Conservation (phyloP, 23 red algal species). For the Gracilaria gracilis region DNA sequence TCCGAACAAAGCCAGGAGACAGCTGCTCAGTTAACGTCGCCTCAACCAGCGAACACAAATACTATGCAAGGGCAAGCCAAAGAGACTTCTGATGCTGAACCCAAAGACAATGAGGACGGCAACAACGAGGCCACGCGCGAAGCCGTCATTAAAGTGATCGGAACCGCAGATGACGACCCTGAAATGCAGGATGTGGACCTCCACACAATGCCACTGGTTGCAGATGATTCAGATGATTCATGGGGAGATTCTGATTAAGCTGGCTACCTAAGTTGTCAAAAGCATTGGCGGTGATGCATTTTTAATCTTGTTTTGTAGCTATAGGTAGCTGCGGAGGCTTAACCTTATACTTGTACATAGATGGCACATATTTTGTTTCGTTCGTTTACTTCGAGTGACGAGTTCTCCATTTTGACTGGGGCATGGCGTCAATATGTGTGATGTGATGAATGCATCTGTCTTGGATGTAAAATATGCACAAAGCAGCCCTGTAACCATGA, state of each 20-base stretch:
- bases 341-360: neutral
- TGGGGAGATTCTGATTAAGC: slow-evolving; percentile 26
- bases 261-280: neutral
- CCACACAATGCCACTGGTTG: neutral
- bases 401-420: neutral
- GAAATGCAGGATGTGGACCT: slow-evolving; percentile 1
- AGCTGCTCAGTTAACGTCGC: neutral
- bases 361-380: neutral
- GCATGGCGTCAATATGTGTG: neutral
- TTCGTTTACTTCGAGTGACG: neutral
- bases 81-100: neutral
- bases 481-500: neutral
- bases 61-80: neutral
- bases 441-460: neutral
- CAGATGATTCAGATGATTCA: slow-evolving; percentile 27
- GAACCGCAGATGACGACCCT: slow-evolving; percentile 7
- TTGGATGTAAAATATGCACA: neutral
- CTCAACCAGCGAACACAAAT: neutral
- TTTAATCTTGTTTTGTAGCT: slow-evolving; percentile 20
- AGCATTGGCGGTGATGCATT: neutral
- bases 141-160: slow-evolving; percentile 16
- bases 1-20: neutral
- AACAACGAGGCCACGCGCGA: slow-evolving; percentile 12
- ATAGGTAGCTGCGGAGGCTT: neutral
- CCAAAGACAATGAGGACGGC: neutral